These are phyloP conservation scores for Ambrosiella cleistominuta DNA, from an alignment of 2,329 filamentous ascomycete species.

Conservation along the genomic window DNA sequence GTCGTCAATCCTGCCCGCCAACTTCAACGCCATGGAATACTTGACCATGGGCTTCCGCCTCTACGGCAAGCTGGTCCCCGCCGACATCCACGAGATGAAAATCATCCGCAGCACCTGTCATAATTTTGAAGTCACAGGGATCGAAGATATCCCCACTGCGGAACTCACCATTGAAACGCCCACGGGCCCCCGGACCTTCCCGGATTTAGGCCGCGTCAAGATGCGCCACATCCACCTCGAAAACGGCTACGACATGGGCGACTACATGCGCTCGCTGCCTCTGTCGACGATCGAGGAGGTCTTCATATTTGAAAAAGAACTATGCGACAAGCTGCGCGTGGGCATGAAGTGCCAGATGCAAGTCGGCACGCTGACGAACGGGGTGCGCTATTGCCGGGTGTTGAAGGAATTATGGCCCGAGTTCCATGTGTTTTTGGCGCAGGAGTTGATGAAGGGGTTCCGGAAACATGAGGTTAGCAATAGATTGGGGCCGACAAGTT, in stretches of 20 bases:
- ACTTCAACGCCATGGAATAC: background rate
- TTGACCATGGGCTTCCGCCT: conserved; percentile 2
- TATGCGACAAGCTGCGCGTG: conserved; percentile 33
- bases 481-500: background rate
- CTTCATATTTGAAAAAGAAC: conserved; percentile 51
- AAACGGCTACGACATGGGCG: conserved; percentile 27
- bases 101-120: background rate
- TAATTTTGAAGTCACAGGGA: background rate
- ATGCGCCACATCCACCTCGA: conserved; percentile 25
- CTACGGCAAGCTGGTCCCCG: background rate
- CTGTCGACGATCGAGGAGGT: conserved; percentile 15
- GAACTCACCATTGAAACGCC: background rate
- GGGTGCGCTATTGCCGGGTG: conserved; percentile 46
- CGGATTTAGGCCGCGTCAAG: background rate
- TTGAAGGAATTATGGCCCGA: conserved; percentile 37
- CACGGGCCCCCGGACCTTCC: background rate
- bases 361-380: conserved; percentile 42
- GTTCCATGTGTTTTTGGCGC: conserved; percentile 48
- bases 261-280: conserved; percentile 3
- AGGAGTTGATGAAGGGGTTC: conserved; percentile 41
- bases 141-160: background rate
- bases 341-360: conserved; percentile 46
- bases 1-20: background rate
- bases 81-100: background rate
- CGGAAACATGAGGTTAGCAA: background rate